Evolutionary conservation across 345 rosid species (phyloP).

Genomic region (Syzygium grande): DNA sequence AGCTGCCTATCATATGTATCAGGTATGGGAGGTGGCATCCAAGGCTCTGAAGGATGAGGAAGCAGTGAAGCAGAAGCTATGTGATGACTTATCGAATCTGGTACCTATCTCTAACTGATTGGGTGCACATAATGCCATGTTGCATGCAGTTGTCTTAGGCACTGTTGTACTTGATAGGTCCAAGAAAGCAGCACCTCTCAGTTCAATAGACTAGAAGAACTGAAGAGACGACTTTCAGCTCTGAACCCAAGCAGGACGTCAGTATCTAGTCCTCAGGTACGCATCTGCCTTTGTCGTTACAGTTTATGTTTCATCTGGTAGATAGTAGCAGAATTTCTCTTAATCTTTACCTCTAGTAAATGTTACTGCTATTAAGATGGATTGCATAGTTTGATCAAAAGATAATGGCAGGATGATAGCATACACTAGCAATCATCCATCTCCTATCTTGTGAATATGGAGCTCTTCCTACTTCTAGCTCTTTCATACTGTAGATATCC

Average conservation of each 20-base stretch:
- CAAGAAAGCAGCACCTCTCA: slow-evolving; percentile 83
- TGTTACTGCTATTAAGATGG: not conserved
- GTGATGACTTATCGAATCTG: slow-evolving; percentile 74
- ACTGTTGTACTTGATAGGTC: slow-evolving; percentile 31
- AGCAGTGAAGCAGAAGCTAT: slow-evolving; percentile 63
- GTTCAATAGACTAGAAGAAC: slow-evolving; percentile 74
- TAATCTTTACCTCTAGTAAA: not conserved
- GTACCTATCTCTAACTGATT: slow-evolving; percentile 25
- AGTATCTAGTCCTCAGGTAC: slow-evolving; percentile 34
- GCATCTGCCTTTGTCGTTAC: slow-evolving; percentile 3
- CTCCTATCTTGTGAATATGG: not conserved
- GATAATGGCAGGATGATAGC: not conserved
- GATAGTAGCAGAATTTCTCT: not conserved
- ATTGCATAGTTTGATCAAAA: not conserved
- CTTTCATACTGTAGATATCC: not conserved
- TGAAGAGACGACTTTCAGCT: slow-evolving; percentile 80
- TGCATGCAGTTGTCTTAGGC: not conserved
- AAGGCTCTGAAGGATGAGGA: slow-evolving; percentile 70
- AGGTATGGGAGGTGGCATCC: slow-evolving; percentile 69
- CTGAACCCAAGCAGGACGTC: slow-evolving; percentile 61
- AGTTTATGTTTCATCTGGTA: not conserved
- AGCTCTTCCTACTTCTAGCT: not conserved
- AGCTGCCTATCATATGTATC: not conserved
- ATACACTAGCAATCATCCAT: not conserved
- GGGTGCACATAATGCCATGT: not conserved